Evolutionary conservation across 2,329 filamentous ascomycete genomes (phyloP), one percentile per base, ranked within the genome.

Genomic region (Pseudophaeomoniella oleicola): DNA sequence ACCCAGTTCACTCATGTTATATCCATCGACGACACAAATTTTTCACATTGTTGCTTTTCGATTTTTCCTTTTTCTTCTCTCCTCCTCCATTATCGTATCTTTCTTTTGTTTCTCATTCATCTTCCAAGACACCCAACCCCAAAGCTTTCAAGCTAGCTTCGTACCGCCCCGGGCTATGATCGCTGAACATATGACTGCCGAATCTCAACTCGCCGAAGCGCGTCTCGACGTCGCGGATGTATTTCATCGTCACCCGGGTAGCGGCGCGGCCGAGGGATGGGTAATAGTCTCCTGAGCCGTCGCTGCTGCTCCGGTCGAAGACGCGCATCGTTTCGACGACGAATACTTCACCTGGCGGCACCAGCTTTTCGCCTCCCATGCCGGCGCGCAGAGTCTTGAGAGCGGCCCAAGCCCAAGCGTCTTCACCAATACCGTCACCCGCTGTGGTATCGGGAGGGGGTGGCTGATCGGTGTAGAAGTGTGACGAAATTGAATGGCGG

Each of bases 311-410:
- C 10, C 79, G 62, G 44, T 80, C 67, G 41, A 85, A 58, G 3
- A 82, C 79, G 5, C 67, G 66, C 50, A 74, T 75, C 16, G 69
- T 78, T 56, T 84, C 79, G 2, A 86, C 67, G 2, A 75, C 63
- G 48, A 86, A 85, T 0, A 86, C 77, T 51, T 87, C 81, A 1
- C 81, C 81, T 0, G 81, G 81, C 1, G 81, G 81, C 33, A 84
- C 58, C 2, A 87, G 64, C 49, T 85, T 85, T 19, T 70, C 63
- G 36, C 71, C 77, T 42, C 71, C 66, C 75, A 86, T 82, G 46
- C 68, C 73, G 3, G 71, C 71, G 2, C 81, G 67, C 12, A 87
- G 56, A 0, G 69, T 70, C 47, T 77, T 75, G 4, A 86, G 63
- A 1, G 78, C 72, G 0, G 75, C 69, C 50, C 75, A 75, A 0